Conservation (phyloP, 176 grass and related monocot species). For the Oryza australiensis region DNA sequence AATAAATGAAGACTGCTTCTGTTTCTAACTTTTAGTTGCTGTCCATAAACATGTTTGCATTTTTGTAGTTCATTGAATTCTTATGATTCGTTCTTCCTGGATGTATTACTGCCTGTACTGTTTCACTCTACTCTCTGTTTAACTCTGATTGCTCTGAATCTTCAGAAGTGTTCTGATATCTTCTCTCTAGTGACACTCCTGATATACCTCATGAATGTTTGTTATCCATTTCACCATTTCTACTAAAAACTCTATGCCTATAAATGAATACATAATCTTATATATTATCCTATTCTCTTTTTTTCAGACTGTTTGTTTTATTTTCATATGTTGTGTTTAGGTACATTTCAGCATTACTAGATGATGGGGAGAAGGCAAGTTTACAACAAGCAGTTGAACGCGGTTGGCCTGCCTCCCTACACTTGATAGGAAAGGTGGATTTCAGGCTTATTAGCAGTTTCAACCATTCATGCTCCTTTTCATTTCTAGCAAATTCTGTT, state of each 20-base stretch:
- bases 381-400: constrained; percentile 71
- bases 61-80: constrained; percentile 22
- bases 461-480: constrained; percentile 22
- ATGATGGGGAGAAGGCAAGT: constrained; percentile 69
- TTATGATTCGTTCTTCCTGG: not conserved
- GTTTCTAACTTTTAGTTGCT: not conserved
- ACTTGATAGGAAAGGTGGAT: constrained; percentile 94
- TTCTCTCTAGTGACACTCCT: not conserved
- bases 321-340: constrained; percentile 35
- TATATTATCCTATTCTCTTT: not conserved
- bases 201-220: not conserved
- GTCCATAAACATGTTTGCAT: not conserved
- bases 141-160: not conserved
- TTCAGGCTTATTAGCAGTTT: not conserved
- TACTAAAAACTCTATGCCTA: not conserved
- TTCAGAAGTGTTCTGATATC: not conserved
- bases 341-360: constrained; percentile 87
- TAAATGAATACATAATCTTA: constrained; percentile 19
- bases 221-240: not conserved
- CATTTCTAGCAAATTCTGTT: not conserved
- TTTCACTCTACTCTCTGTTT: not conserved
- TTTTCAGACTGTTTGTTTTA: constrained; percentile 14
- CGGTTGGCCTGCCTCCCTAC: constrained; percentile 88
- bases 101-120: not conserved
- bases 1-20: not conserved